Base-by-base conservation (phyloP, 805 yeast species). In the Cyberlindnera lachancei region DNA sequence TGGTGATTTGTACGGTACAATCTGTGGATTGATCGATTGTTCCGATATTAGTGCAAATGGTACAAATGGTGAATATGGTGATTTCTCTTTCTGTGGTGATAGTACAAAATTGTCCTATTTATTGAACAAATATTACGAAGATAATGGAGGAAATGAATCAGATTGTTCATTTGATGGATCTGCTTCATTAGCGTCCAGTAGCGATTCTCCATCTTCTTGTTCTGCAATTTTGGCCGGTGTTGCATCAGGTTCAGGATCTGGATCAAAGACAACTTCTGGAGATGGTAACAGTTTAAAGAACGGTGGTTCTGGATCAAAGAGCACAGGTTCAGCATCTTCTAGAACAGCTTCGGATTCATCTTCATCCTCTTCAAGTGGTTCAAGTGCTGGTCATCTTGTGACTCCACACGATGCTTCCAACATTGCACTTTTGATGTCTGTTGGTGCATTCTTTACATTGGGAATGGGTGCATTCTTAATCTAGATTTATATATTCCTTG, bases 81-180 rank as follows among this genome's bases (percentile, higher is more conserved):
- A 73, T n/a, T 71, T 61, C 57, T 77, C 87, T 3, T 79, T 64
- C 71, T 85, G 95, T 59, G 65, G 73, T 26, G 66, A 79, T 42
- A 71, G 75, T 62, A 81, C 78, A 34, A 75, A 79, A 63, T 67
- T 84, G 47, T 72, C 79, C 34, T 83, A 58, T 59, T 57, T 81
- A 36, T 59, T 84, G 56, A 77, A 82, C 65, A 56, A 58, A 41
- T 83, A 83, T 66, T 82, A 80, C 59, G 59, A 59, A 34, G 63
- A 60, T 24, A 63, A 78, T 43, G 67, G 64, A 41, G 53, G 55
- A 31, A 41, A 46, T 30, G 35, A 56, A 2, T 56, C 71, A 31
- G 88, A 81, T 36, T 84, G 94, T 63, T 74, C 72, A 56, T 84
- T 81, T 56, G 53, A 53, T 35, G 90, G 94, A 34, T 68, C 79